Evolutionary conservation across 1,284 basidiomycete species (phyloP).

Genomic region (Trichosporon asahii): DNA sequence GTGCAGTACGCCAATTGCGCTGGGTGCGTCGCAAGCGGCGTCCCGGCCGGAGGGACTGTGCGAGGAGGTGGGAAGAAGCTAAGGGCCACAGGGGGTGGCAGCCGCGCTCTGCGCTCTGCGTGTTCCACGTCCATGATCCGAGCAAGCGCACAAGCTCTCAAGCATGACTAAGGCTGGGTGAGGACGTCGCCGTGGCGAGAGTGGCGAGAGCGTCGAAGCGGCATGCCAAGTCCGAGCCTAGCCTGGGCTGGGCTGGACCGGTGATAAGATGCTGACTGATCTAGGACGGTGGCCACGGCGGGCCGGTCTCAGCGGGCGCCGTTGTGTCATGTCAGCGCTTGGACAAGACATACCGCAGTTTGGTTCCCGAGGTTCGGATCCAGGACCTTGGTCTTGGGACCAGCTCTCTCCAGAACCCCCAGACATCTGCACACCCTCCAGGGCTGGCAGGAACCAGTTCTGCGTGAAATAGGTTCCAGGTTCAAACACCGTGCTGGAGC

Average conservation of each 20-base stretch:
- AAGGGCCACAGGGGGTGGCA: background rate
- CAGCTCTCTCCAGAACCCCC: background rate
- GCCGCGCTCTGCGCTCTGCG: background rate
- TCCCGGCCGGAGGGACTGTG: background rate
- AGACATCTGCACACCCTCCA: background rate
- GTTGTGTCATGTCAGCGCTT: background rate
- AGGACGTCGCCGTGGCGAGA: background rate
- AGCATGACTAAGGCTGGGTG: background rate
- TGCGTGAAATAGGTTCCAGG: background rate
- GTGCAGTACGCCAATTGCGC: background rate
- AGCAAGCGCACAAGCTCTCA: background rate
- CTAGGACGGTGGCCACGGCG: background rate
- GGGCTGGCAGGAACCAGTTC: too few species aligned
- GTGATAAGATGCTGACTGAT: background rate
- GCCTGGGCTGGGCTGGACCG: background rate
- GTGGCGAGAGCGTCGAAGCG: background rate
- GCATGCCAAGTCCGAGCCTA: background rate
- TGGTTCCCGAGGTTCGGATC: constrained; percentile 6
- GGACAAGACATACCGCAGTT: background rate
- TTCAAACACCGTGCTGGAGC: background rate
- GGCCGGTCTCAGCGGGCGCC: background rate
- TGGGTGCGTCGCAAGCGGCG: background rate
- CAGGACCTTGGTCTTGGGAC: background rate
- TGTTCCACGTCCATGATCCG: background rate
- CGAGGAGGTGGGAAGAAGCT: background rate